These are phyloP conservation scores for Chalciporus pseudorubinellus DNA, from an alignment of 768 basidiomycete genomes.

Conservation along the genomic window DNA sequence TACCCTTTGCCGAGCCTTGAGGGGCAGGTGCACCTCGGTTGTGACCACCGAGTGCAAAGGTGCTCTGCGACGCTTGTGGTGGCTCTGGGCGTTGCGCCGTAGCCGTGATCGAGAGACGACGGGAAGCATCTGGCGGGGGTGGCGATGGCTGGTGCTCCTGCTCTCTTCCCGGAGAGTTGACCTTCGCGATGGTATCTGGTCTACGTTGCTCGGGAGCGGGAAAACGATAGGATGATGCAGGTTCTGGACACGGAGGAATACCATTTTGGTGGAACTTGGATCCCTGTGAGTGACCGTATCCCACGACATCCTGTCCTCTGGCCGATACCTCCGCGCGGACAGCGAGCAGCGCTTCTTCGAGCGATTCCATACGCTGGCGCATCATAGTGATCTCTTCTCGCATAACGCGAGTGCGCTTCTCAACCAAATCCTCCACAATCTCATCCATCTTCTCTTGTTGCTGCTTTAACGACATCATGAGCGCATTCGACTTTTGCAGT, in stretches of 20 bases:
- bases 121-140: constrained; percentile 44
- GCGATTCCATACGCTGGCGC: constrained; percentile 62
- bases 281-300: constrained; percentile 19
- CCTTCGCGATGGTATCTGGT: constrained; percentile 35
- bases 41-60: constrained; percentile 22
- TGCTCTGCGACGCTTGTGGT: constrained; percentile 19
- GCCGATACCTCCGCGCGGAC: constrained; percentile 23
- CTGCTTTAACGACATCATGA: constrained; percentile 51
- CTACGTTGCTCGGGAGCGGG: constrained; percentile 39
- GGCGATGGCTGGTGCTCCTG: constrained; percentile 41
- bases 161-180: constrained; percentile 44
- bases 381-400: constrained; percentile 60
- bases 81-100: constrained; percentile 42
- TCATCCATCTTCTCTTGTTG: constrained; percentile 65
- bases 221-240: constrained; percentile 46
- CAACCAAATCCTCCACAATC: constrained; percentile 57
- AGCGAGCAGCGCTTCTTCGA: constrained; percentile 49
- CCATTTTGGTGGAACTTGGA: constrained; percentile 40
- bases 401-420: constrained; percentile 56
- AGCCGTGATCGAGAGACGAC: constrained; percentile 49
- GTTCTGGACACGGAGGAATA: constrained; percentile 25
- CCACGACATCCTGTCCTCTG: constrained; percentile 13
- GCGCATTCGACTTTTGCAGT: constrained; percentile 57
- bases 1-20: constrained; percentile 17
- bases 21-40: constrained; percentile 15